A percentile compares a stretch with the other conserved stretches of the same genome.
Conservation (phyloP, 73 alveolate species). For the Symbiodinium natans region DNA sequence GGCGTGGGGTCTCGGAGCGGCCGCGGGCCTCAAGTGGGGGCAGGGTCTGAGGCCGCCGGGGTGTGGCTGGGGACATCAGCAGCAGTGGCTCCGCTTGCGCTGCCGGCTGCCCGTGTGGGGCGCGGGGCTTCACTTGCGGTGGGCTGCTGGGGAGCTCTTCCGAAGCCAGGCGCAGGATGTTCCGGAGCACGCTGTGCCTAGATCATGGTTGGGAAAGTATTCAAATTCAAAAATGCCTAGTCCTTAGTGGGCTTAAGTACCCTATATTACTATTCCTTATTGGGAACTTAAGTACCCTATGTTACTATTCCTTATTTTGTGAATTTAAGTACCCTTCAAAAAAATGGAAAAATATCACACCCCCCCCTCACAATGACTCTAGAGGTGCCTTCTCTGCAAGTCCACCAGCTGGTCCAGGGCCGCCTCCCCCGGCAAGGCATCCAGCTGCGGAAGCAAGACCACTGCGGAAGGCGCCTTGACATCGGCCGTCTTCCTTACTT, state of each 20-base stretch:
- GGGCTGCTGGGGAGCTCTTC: constrained; percentile 9
- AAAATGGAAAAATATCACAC: too few relatives aligned
- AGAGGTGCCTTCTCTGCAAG: constrained; percentile 2
- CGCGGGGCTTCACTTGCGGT: not conserved
- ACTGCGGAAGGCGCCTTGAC: not conserved
- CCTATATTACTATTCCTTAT: too few relatives aligned
- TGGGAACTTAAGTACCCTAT: too few relatives aligned
- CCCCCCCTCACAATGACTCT: too few relatives aligned
- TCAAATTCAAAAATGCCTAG: too few relatives aligned
- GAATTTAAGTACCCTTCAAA: too few relatives aligned
- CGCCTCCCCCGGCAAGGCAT: not conserved
- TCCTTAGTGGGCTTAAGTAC: too few relatives aligned
- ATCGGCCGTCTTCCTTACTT: not conserved
- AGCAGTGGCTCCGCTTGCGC: not conserved
- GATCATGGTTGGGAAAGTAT: too few relatives aligned
- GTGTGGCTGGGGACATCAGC: not conserved
- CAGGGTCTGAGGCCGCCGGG: constrained; percentile 8
- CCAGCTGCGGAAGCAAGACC: constrained; percentile 13
- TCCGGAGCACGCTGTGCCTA: not conserved
- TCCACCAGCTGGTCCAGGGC: constrained; percentile 12
- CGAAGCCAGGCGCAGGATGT: not conserved
- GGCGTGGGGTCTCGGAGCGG: not conserved
- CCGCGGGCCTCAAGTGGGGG: constrained; percentile 6
- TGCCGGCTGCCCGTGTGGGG: not conserved
- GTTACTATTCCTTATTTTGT: too few relatives aligned